Evolutionary conservation across 2,329 filamentous ascomycete species (phyloP), one percentile per base, ranked within the genome.

Genomic region (Mollisia scopiformis): DNA sequence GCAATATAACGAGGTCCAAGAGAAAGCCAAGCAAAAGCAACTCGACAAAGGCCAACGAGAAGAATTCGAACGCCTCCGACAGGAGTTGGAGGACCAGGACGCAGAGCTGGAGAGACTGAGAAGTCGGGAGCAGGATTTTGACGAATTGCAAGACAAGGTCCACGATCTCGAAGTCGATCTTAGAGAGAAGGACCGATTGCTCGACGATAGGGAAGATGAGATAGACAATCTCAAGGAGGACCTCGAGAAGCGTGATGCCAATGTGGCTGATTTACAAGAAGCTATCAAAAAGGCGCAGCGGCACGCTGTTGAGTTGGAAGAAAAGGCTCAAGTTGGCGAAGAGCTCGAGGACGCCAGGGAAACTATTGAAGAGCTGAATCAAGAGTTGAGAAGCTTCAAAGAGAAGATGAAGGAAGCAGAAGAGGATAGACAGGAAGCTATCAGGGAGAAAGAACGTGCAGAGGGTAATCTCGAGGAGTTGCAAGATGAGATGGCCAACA

Each of bases 1-100:
- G 69, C 91, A 97, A 73, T 87, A 97, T 66, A 78, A 88, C 58
- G 91, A 96, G 64, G 85, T 96, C 62, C 90, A 93, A 64, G 90
- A 96, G 62, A 91, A 90, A 70, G 84, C 92, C 57, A 92, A 92
- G 75, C 86, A 86, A 69, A 90, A 89, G 70, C 88, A 92, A 65
- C 85, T 84, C 11, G 88, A 93, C 69, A 87, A 92, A 66, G 85
- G 82, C 61, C 83, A 92, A 67, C 87, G 86, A 54, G 79, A 78
- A 25, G 86, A 88, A 70, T 72, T 87, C 39, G 82, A 88, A 33
- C 79, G 79, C 49, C 74, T 93, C 30, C 84, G 83, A 21, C 80
- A 80, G 58, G 74, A 77, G 30, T 71, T 90, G 4, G 80, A 87
- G 28, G 82, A 85, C 35, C 85, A 83, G 57, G 85, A 88, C 43